Evolutionary conservation across 2,329 filamentous ascomycete species (phyloP), one percentile per base, ranked within the genome.

Genomic region (Xylariaceae sp.): DNA sequence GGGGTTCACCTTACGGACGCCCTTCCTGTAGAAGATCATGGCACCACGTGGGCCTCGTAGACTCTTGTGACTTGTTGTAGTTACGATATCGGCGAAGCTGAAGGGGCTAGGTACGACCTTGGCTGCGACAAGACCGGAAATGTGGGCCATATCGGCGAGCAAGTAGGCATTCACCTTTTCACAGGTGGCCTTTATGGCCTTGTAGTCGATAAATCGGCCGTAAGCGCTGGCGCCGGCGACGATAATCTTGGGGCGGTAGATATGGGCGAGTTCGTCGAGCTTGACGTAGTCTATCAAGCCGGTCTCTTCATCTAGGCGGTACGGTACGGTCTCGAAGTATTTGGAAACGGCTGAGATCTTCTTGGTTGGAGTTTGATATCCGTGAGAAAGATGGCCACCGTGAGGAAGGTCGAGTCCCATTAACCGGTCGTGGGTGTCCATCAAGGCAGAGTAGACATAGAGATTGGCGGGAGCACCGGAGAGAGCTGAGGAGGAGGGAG

Each of bases 341-440:
- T 95, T 97, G 47, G 92, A 97, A 55, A 98, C 84, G 61, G 91
- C 90, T n/a, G 92, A 97, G 66, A 98, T 97, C 79, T 91, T 92
- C 69, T 85, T 89, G 42, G 85, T 85, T 3, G 93, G 89, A 17
- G 88, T 97, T 71, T 98, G 93, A 71, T 98, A 98, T 52, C 93
- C 93, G 70, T 98, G 93, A 37, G 88, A 94, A 60, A 98, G 75
- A 69, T 98, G 93, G 49, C 93, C 93, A 55, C 93, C 93, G 66
- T 98, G 93, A 37, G 93, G 93, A 12, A 98, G 81, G 64, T 98
- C 93, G 50, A 98, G 80, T 52, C 92, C 92, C 91, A 98, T 97
- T 58, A 98, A 80, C 48, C 93, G 85, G 62, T 97, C 93, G 68
- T 98, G 93, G 20, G 88, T 85, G 57, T 91, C 82, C 73, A 96